Conservation (phyloP, 2,329 filamentous ascomycete genomes). For the Aspergillus fumigatus region DNA sequence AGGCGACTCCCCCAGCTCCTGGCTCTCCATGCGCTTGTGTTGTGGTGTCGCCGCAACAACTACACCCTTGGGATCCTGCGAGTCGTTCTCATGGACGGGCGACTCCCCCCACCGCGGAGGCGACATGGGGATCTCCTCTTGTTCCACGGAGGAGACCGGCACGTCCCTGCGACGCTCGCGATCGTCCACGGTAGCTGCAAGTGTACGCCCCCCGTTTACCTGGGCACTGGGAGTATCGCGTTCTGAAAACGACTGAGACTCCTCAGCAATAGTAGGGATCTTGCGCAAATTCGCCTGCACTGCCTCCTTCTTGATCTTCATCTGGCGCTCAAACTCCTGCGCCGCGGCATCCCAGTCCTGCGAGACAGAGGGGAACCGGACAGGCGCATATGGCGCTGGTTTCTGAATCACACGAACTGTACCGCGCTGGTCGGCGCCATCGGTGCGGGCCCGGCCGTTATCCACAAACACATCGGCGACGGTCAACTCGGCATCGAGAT, state of each 20-base stretch:
- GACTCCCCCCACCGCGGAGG: constrained; percentile 8
- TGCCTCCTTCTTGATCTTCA: constrained; percentile 11
- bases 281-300: constrained; percentile 4
- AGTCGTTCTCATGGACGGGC: constrained; percentile 1
- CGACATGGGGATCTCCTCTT: constrained; percentile 17
- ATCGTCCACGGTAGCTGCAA: neutral
- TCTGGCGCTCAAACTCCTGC: constrained; percentile 13
- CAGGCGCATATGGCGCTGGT: constrained; percentile 18
- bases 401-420: constrained; percentile 33
- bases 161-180: constrained; percentile 14
- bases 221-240: neutral
- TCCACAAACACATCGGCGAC: constrained; percentile 39
- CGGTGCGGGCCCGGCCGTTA: constrained; percentile 28
- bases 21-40: constrained; percentile 18
- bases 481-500: constrained; percentile 30
- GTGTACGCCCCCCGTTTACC: neutral
- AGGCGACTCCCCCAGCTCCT: constrained; percentile 25
- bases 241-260: neutral
- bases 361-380: constrained; percentile 31
- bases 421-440: constrained; percentile 33
- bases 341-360: constrained; percentile 33
- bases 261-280: constrained; percentile 19
- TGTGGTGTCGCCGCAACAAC: constrained; percentile 5
- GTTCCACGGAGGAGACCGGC: constrained; percentile 26
- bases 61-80: neutral